Conservation (phyloP, 2,329 filamentous ascomycete species). For the Rasamsonia emersonii region DNA sequence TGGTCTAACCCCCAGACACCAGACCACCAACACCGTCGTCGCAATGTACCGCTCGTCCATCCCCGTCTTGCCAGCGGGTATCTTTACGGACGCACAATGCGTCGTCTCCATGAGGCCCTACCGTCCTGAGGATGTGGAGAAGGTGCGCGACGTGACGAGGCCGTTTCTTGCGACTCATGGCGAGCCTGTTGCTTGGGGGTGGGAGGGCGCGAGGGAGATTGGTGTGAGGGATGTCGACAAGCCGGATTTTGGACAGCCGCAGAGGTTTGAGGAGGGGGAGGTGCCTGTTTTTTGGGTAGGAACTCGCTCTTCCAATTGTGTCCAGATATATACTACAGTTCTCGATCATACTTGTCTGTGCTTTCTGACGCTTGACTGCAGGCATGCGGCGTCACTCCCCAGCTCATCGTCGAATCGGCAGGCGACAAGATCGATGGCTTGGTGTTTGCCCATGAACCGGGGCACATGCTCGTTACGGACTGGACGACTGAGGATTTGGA, state of each 20-base stretch:
- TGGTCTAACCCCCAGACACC: slow-evolving; percentile 46
- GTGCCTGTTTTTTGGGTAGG: slow-evolving; percentile 25
- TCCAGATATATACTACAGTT: slow-evolving; percentile 16
- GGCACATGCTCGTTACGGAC: slow-evolving; percentile 56
- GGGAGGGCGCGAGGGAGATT: slow-evolving; percentile 45
- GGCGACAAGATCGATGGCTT: slow-evolving; percentile 39
- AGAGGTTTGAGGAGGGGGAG: slow-evolving; percentile 30
- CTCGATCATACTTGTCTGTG: slow-evolving; percentile 13
- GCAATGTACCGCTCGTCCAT: slow-evolving; percentile 55
- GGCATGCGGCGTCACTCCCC: slow-evolving; percentile 60
- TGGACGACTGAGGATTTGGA: slow-evolving; percentile 35
- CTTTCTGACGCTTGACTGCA: slow-evolving; percentile 50
- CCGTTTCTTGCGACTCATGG: slow-evolving; percentile 51
- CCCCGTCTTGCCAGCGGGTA: slow-evolving; percentile 48
- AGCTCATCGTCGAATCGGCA: slow-evolving; percentile 54
- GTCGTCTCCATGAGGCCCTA: slow-evolving; percentile 60
- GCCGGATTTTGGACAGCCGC: slow-evolving; percentile 51
- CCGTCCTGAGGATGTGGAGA: slow-evolving; percentile 39
- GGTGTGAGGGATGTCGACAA: slow-evolving; percentile 47
- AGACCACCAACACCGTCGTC: slow-evolving; percentile 42
- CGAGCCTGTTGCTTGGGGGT: slow-evolving; percentile 58
- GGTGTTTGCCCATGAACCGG: slow-evolving; percentile 54
- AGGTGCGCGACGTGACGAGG: slow-evolving; percentile 48
- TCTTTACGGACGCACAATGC: slow-evolving; percentile 47
- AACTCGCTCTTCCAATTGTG: slow-evolving; percentile 11